Base-by-base conservation (phyloP, 306 rosid genomes). In the Mimosa pudica region DNA sequence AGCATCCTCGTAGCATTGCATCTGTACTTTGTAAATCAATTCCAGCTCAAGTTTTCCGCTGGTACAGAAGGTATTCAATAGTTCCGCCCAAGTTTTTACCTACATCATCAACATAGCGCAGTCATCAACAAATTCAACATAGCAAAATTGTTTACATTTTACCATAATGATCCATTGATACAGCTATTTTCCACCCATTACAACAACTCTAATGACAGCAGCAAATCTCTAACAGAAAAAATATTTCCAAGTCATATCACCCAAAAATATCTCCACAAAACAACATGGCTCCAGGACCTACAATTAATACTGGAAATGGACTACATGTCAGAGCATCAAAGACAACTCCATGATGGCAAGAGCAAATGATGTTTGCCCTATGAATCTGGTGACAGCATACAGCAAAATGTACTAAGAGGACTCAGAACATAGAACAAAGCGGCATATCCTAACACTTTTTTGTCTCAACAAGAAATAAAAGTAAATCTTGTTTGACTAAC, bases 1-100 rank as follows among this genome's bases (percentile, higher is more conserved):
- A 24, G 99, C 97, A 87, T 96, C 99, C 92, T 96, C 99, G 65
- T 96, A 96, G 90, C 99, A 96, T 89, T 93, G 98, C 98, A 93
- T 96, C 86, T 96, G 99, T 55, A 96, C 99, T 84, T 96, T 96
- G 96, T 96, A 96, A 62, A 93, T 85, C 78, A 96, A 93, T 79
- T 96, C 99, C 86, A 96, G 91, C 92, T 96, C 99, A 58, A 96
- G 99, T 69, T 93, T 96, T 88, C 94, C 99, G 70, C 63, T 90
- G 78, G 96, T 91, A 86, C 99, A 96, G 89, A 93, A 96, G 47
- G 93, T 70, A 79, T 90, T 96, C 96, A 96, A 75, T 83, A 96
- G 86, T 80, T 82, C 6, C 17, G 99, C 98, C 99, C 99, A 96
- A 12, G 97, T 93, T 89, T 96, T 91, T 76, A 93, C 98, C 99